Evolutionary conservation across 108 stramenopile species (phyloP).

Genomic region (Schizochytrium sp.): DNA sequence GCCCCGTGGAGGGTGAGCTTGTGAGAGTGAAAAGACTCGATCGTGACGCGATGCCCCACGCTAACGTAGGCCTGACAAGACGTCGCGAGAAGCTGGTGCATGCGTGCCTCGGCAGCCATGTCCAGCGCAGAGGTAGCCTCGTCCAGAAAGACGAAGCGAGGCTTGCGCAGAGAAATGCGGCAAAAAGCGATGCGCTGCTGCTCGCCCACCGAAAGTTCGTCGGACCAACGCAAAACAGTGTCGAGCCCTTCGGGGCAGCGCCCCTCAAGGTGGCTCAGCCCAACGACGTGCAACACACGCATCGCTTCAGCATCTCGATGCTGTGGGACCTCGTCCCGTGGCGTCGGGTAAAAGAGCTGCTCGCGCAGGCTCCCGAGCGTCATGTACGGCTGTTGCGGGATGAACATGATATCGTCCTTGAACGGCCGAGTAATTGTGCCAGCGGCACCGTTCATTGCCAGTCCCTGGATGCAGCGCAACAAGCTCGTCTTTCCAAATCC

Average conservation of each 20-base stretch:
- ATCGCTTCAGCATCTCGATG: constrained; percentile 41
- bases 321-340: constrained; percentile 17
- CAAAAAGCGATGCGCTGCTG: constrained; percentile 92
- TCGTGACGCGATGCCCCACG: constrained; percentile 84
- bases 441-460: constrained; percentile 67
- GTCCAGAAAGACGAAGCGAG: constrained; percentile 77
- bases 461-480: constrained; percentile 78
- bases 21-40: constrained; percentile 69
- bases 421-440: constrained; percentile 67
- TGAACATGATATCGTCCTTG: constrained; percentile 71
- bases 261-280: constrained; percentile 60
- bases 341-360: constrained; percentile 74
- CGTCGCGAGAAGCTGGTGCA: constrained; percentile 65
- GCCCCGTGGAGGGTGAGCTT: constrained; percentile 41
- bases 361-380: constrained; percentile 72
- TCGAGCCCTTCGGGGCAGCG: constrained; percentile 65
- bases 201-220: constrained; percentile 80
- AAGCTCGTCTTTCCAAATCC: constrained; percentile 76
- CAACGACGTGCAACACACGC: constrained; percentile 55
- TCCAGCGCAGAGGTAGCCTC: constrained; percentile 81
- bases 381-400: constrained; percentile 89
- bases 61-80: constrained; percentile 67
- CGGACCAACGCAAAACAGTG: constrained; percentile 71
- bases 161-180: constrained; percentile 70
- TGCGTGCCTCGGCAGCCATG: constrained; percentile 60